Base-by-base conservation (phyloP, 2,329 filamentous ascomycete genomes). In the Penicillium sclerotiorum region DNA sequence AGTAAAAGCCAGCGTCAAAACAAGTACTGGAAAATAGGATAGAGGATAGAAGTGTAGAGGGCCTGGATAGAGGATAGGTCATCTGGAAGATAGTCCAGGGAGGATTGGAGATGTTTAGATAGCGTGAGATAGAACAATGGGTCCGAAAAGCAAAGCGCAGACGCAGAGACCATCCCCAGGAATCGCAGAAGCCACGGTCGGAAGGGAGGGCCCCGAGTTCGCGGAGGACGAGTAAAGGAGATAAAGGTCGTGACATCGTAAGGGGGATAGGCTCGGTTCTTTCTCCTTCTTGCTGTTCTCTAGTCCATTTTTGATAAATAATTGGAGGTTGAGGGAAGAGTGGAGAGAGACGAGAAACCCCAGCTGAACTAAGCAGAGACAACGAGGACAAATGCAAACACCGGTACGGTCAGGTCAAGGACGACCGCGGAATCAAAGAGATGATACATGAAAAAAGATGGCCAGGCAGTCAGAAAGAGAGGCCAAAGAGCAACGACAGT, bases 181-280 rank as follows among this genome's bases (percentile, higher is more conserved):
- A 59, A 55, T 60, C 57, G 53, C 49, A 56, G 46, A 51, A 55
- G 50, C 47, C 56, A 59, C 53, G 46, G 50, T 57, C 59, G 56
- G 60, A 48, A 55, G 18, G 37, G 18, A 49, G 12, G 44, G 27
- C 32, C 50, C 47, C 49, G 50, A 49, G 46, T 47, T 22, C 45
- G 27, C 9, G 44, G 44, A 52, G 30, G 49, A 60, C 50, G 47
- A 63, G 55, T 58, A 60, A 47, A 44, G 43, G 54, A 57, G 53
- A 57, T 41, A 58, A 60, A 59, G 49, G 56, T 69, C 66, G 62
- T 69, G 59, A 67, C 60, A 60, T 69, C 66, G 60, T 69, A 60
- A 67, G 56, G 42, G 38, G 20, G 42, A 48, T 38, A 40, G 18
- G 9, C 11, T 8, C 15, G 12, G 7, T 18, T 50, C 47, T 37